Evolutionary conservation across 2,329 filamentous ascomycete genomes (phyloP).

Genomic region (Diplodia mutila): DNA sequence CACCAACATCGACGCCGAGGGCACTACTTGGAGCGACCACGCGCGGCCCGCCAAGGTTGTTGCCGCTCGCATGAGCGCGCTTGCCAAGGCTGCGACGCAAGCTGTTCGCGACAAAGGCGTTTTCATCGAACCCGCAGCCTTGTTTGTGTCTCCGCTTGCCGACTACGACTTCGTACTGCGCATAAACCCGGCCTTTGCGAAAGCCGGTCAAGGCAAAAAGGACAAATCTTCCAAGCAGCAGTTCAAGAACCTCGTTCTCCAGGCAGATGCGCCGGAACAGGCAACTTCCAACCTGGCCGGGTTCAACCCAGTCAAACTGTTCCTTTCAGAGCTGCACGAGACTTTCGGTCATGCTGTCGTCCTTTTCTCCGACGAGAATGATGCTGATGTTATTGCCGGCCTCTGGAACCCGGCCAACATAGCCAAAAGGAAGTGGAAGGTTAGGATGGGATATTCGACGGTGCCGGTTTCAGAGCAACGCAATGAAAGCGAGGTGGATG

Average conservation of each 20-base stretch:
- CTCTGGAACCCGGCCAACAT: constrained; percentile 65
- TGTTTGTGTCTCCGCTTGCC: constrained; percentile 73
- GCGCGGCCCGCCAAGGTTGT: constrained; percentile 75
- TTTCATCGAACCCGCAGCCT: constrained; percentile 51
- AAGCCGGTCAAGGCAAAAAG: constrained; percentile 29
- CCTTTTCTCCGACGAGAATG: constrained; percentile 74
- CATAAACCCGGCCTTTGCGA: constrained; percentile 61
- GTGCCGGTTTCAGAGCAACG: constrained; percentile 50
- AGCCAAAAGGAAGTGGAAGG: constrained; percentile 64
- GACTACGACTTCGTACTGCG: constrained; percentile 90
- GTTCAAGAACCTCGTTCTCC: constrained; percentile 81
- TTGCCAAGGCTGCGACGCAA: constrained; percentile 76
- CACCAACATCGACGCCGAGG: constrained; percentile 75
- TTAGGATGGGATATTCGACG: constrained; percentile 71
- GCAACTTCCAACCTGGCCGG: constrained; percentile 52
- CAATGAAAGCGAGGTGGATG: constrained; percentile 48
- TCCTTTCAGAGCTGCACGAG: constrained; percentile 68
- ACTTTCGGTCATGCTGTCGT: constrained; percentile 72
- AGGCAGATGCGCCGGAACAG: constrained; percentile 44
- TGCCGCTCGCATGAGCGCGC: constrained; percentile 77
- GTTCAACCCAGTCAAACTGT: constrained; percentile 63
- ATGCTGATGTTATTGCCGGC: constrained; percentile 63
- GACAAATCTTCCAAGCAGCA: constrained; percentile 47
- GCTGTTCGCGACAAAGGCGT: constrained; percentile 45
- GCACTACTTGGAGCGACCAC: constrained; percentile 77